These are phyloP conservation scores for Ambrosia artemisiifolia DNA, from an alignment of 129 eudicot genomes.

Conservation along the genomic window DNA sequence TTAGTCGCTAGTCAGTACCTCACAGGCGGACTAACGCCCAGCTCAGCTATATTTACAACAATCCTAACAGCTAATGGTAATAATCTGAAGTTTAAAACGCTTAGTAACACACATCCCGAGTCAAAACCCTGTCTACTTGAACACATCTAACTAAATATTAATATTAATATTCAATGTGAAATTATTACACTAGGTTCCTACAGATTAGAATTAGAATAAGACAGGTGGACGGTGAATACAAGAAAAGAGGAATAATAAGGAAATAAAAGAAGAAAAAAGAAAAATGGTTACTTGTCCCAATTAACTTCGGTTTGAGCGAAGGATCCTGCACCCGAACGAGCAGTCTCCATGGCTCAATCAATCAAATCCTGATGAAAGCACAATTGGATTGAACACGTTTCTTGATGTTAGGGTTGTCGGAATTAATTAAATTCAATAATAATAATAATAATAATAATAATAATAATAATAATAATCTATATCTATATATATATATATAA, in stretches of 20 bases:
- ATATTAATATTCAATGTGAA: slow-evolving; percentile 6
- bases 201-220: background rate
- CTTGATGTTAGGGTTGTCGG: slow-evolving; percentile 12
- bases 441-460: too few species aligned
- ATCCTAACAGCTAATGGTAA: too few species aligned
- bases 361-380: background rate
- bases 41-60: too few species aligned
- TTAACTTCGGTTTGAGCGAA: slow-evolving; percentile 78
- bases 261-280: background rate
- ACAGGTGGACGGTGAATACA: too few species aligned
- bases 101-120: background rate
- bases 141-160: background rate
- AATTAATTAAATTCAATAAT: background rate
- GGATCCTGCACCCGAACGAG: slow-evolving; percentile 44
- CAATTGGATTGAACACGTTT: slow-evolving; percentile 7
- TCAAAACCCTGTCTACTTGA: background rate
- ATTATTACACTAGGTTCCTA: background rate
- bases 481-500: too few species aligned
- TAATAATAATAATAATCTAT: too few species aligned
- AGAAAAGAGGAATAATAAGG: too few species aligned
- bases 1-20: too few species aligned
- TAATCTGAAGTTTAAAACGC: too few species aligned
- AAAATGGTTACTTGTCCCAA: slow-evolving; percentile 84
- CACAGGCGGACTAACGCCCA: too few species aligned
- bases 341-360: slow-evolving; percentile 48